Conservation (phyloP, 1,284 basidiomycete species). For the Lentinus polychrous region DNA sequence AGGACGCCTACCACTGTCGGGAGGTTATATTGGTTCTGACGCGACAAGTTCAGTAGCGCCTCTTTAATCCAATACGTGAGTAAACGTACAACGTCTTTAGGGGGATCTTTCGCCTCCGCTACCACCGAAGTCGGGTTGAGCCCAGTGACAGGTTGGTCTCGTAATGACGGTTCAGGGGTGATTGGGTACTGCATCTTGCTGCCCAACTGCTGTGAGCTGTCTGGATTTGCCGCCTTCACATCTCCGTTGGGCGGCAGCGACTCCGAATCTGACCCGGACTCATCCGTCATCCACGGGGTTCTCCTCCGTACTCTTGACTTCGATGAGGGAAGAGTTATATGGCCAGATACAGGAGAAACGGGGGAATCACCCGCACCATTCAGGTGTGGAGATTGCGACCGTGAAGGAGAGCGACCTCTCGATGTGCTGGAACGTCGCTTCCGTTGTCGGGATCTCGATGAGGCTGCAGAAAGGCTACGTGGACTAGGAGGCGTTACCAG, state of each 20-base stretch:
- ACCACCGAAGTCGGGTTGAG: conserved; percentile 13
- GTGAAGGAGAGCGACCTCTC: conserved; percentile 27
- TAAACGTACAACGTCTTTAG: conserved; percentile 15
- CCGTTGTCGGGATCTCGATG: conserved; percentile 27
- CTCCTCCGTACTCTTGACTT: conserved; percentile 28
- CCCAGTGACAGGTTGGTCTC: conserved; percentile 29
- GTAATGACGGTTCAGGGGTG: conserved; percentile 37
- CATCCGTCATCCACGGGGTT: conserved; percentile 32
- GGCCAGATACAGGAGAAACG: conserved; percentile 18
- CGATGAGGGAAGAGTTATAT: conserved; percentile 20
- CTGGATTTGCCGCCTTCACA: conserved; percentile 13
- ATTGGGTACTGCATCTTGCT: conserved; percentile 30
- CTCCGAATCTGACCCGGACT: conserved; percentile 35
- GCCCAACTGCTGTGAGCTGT: conserved; percentile 11
- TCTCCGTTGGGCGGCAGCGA: conserved; percentile 15
- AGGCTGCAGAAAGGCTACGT: conserved; percentile 58
- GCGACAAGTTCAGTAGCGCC: conserved; percentile 1
- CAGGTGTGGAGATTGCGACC: conserved; percentile 22
- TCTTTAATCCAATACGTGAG: background rate
- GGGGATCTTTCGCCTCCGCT: conserved; percentile 10
- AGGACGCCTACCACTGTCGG: conserved; percentile 52
- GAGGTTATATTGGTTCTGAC: conserved; percentile 10
- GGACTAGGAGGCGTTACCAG: conserved; percentile 71
- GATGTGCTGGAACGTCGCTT: conserved; percentile 26
- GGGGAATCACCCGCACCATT: conserved; percentile 19